Base-by-base conservation (phyloP, 2,329 filamentous ascomycete genomes). In the Chaetomiaceae sp. region DNA sequence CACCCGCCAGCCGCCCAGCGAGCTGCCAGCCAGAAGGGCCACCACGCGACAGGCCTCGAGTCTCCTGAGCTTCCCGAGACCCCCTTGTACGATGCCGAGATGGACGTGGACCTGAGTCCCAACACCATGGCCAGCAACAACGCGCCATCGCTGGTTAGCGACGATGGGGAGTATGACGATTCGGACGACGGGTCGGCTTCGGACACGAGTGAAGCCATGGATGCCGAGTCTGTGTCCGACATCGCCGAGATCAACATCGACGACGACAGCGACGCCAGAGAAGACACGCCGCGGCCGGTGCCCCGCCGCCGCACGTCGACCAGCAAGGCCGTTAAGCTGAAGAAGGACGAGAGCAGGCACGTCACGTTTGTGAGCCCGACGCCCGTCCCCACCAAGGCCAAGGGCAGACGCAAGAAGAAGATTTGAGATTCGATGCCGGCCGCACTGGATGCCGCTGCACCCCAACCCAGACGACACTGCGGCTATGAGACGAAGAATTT, bases 131-230 rank as follows among this genome's bases (percentile, higher is more conserved):
- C 85, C 47, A 87, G 85, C 67, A 89, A 89, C 68, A 88, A 88
- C 60, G 87, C 88, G 8, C 88, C 88, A 20, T 90, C 86, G 62
- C 77, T 91, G 45, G 87, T 91, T 65, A 89, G 87, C 69, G 88
- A 91, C 69, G 87, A 90, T 65, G 85, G 87, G 62, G 87, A 90
- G 66, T 89, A 87, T 63, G 87, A 88, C 61, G 84, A 86, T 51
- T 88, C 85, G 1, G 83, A 87, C 53, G 82, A 83, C 55, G 79
- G 76, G 42, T 86, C 82, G 4, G 78, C 78, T 39, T 85, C 82
- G 4, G 82, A 82, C 23, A 72, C 73, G 50, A 80, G 77, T 52
- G 80, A 83, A 45, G 75, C 72, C 53, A 67, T 80, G 34, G 83
- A 83, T 23, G 75, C 81, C n/a, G 81, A 81, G 55, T 76, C 78